Conservation (phyloP, 495 filamentous ascomycete genomes). For the Lophiostoma macrostomum region DNA sequence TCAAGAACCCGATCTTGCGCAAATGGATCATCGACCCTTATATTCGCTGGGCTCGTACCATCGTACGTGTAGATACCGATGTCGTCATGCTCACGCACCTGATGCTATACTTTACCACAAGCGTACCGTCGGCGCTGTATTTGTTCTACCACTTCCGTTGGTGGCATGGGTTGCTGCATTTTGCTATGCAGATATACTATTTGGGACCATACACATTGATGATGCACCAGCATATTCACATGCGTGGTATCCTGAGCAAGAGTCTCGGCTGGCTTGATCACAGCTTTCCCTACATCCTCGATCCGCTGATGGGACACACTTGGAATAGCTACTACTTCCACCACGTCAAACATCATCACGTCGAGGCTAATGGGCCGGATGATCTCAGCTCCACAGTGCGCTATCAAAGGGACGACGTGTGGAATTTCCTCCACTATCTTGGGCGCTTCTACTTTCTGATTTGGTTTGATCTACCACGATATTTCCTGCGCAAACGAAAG, state of each 20-base stretch:
- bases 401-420: constrained; percentile 67
- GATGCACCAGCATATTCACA: constrained; percentile 82
- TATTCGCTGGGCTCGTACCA: constrained; percentile 48
- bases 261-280: constrained; percentile 53
- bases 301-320: constrained; percentile 76
- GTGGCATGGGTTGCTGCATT: constrained; percentile 61
- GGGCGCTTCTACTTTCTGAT: constrained; percentile 67
- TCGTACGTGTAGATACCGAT: constrained; percentile 61
- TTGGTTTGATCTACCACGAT: constrained; percentile 71
- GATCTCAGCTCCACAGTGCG: constrained; percentile 73
- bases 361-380: constrained; percentile 74
- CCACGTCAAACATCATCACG: constrained; percentile 81
- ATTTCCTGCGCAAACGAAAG: constrained; percentile 62
- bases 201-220: constrained; percentile 72
- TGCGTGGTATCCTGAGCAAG: constrained; percentile 61
- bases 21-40: constrained; percentile 56
- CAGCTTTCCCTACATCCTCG: constrained; percentile 67
- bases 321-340: constrained; percentile 84
- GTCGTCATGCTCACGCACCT: constrained; percentile 77
- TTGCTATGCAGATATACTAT: constrained; percentile 59
- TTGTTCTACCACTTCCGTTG: constrained; percentile 65
- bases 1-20: constrained; percentile 42
- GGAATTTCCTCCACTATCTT: constrained; percentile 65
- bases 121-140: constrained; percentile 61
- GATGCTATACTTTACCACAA: constrained; percentile 64